Conservation (phyloP, 1,284 basidiomycete genomes). For the Cryptococcus sp. region DNA sequence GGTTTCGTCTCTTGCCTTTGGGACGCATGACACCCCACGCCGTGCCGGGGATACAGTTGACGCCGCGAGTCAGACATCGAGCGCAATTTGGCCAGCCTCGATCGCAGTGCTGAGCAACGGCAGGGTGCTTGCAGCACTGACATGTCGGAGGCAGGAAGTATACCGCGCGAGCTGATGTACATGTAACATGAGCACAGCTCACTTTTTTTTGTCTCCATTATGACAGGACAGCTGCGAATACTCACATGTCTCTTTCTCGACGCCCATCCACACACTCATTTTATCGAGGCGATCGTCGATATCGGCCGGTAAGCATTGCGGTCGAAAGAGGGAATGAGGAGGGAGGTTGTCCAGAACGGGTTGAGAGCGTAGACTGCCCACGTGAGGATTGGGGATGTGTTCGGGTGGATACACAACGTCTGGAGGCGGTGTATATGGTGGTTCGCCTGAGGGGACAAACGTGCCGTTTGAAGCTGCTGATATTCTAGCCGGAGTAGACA, state of each 20-base stretch:
- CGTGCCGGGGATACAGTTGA: slow-evolving; percentile 23
- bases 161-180: slow-evolving; percentile 27
- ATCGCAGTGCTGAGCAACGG: slow-evolving; percentile 33
- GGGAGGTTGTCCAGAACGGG: slow-evolving; percentile 26
- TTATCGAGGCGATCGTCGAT: slow-evolving; percentile 35
- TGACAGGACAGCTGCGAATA: neutral
- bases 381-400: slow-evolving; percentile 60
- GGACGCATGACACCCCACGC: slow-evolving; percentile 24
- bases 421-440: slow-evolving; percentile 82
- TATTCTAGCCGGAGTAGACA: slow-evolving; percentile 5
- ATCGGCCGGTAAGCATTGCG: slow-evolving; percentile 33
- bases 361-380: slow-evolving; percentile 19
- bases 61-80: slow-evolving; percentile 22
- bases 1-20: slow-evolving; percentile 21
- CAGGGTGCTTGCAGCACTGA: slow-evolving; percentile 24
- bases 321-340: slow-evolving; percentile 32
- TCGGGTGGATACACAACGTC: slow-evolving; percentile 88
- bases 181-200: slow-evolving; percentile 1
- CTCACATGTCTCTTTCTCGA: slow-evolving; percentile 31
- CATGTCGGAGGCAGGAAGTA: slow-evolving; percentile 43
- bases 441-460: slow-evolving; percentile 14
- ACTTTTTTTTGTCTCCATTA: neutral
- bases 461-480: slow-evolving; percentile 7
- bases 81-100: slow-evolving; percentile 33
- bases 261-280: slow-evolving; percentile 38